Evolutionary conservation across 352 stramenopile species (phyloP).

Genomic region (Pythium scleroteichum): DNA sequence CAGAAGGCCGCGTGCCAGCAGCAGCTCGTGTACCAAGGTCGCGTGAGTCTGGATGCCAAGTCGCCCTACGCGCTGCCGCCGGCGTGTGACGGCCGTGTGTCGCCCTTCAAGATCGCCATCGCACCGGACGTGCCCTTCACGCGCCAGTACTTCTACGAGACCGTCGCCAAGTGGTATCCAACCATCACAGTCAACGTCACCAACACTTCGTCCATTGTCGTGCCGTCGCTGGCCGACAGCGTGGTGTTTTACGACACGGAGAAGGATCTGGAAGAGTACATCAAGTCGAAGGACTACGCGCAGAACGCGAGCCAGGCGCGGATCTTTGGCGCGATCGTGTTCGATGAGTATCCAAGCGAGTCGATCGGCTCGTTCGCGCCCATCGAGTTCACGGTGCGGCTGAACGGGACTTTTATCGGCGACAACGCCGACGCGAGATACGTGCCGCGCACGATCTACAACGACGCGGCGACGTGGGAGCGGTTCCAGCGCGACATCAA

Average conservation of each 20-base stretch:
- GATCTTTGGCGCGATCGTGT: constrained; percentile 53
- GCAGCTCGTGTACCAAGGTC: constrained; percentile 36
- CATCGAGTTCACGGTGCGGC: constrained; percentile 43
- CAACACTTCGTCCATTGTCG: constrained; percentile 14
- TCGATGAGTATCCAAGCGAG: constrained; percentile 33
- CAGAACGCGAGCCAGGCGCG: constrained; percentile 20
- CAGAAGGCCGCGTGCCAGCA: constrained; percentile 17
- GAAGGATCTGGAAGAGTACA: constrained; percentile 33
- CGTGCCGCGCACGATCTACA: constrained; percentile 34
- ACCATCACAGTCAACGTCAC: constrained; percentile 25
- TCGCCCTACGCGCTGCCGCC: constrained; percentile 37
- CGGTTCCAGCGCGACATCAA: constrained; percentile 29
- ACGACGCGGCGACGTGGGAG: constrained; percentile 23
- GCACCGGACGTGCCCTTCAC: constrained; percentile 54
- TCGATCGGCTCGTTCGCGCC: constrained; percentile 19
- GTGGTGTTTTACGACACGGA: constrained; percentile 38
- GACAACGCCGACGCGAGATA: constrained; percentile 17
- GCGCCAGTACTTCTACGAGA: constrained; percentile 51
- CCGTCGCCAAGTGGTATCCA: constrained; percentile 47
- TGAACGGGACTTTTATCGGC: constrained; percentile 41
- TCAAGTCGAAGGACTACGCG: constrained; percentile 40
- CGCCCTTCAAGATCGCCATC: constrained; percentile 63
- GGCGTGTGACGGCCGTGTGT: constrained; percentile 41
- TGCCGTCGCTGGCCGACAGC: constrained; percentile 47
- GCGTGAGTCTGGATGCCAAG: constrained; percentile 35